phyloP scores from a whole-genome alignment of 2,329 filamentous ascomycete genomes.

The Fusarium caatingaense region DNA sequence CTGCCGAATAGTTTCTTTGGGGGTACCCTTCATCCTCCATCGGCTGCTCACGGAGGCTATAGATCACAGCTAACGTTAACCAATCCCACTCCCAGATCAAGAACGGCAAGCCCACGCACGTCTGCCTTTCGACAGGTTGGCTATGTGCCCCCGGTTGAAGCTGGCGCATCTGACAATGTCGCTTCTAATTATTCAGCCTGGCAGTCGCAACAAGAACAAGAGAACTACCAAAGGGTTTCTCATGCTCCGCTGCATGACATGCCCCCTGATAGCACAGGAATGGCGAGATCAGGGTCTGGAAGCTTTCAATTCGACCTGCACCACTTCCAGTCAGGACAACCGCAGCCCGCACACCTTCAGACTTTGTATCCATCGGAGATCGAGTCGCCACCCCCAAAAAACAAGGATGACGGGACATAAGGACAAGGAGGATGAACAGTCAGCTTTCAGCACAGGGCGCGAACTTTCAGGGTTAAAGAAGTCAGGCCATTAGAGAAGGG shows the following conservation, averaged over 20 bases:
- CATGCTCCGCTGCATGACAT: background rate
- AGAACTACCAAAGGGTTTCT: conserved; percentile 26
- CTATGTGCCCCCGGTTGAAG: conserved; percentile 28
- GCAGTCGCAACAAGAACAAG: conserved; percentile 28
- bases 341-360: conserved; percentile 1
- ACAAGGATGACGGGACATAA: too few species aligned
- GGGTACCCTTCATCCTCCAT: conserved; percentile 30
- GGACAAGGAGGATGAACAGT: conserved; percentile 10
- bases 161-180: conserved; percentile 8
- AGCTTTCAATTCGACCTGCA: conserved; percentile 40
- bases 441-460: background rate
- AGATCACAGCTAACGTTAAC: conserved; percentile 39
- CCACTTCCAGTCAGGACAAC: conserved; percentile 40
- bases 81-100: conserved; percentile 31
- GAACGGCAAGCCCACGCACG: conserved; percentile 1
- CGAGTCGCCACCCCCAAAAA: conserved; percentile 16
- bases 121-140: conserved; percentile 1
- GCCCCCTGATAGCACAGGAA: conserved; percentile 26
- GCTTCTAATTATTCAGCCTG: conserved; percentile 25
- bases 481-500: background rate
- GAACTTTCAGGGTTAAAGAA: background rate
- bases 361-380: conserved; percentile 32
- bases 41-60: conserved; percentile 28
- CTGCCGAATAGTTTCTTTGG: conserved; percentile 31
- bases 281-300: conserved; percentile 43